Base-by-base conservation (phyloP, 169 alveolate genomes). In the Eimeria falciformis region DNA sequence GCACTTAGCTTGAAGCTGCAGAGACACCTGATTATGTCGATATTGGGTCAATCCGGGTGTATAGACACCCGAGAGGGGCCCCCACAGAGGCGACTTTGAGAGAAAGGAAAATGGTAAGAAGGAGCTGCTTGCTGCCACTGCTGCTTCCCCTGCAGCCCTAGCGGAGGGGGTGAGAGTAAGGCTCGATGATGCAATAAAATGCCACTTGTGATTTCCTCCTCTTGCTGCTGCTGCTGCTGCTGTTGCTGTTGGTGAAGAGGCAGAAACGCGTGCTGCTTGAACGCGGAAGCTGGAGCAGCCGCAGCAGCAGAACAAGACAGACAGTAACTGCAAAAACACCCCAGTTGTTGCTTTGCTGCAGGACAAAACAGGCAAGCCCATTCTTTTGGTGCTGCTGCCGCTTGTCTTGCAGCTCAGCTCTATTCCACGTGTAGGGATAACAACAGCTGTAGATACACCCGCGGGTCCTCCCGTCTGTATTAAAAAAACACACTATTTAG, bases 231-330 rank as follows among this genome's bases (percentile, higher is more conserved):
- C 82, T 71, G 82, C 56, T 71, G 82, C 56, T 40, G 83, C 17
- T 40, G 83, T 5, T 0, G 7, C 23, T 73, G 83, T 58, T 73
- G 53, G 2, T 47, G 87, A 45, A 3, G 27, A 68, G 12, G 62
- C 0, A 12, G 53, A 21, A 56, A 77, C 69, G 69, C 87, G 87
- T 14, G 71, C 3, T 6, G 69, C 87, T 47, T 47, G 50, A 5
- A 68, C 50, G 5, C 50, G 23, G 47, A 23, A 23, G 25, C 25
- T 77, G 87, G 69, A 77, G 87, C 87, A 77, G 87, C 87, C 37
- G 84, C 84, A 73, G 65, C 84, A 77, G 69, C 87, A 77, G 87
- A 65, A 77, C 50, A 65, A 77, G 17, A 77, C 23, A 47, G 50
- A 29, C n/a, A 77, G 69, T 9, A 68, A 17, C 45, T 25, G 25